phyloP scores from a whole-genome alignment of 306 rosid genomes.

The Mucuna pruriens region DNA sequence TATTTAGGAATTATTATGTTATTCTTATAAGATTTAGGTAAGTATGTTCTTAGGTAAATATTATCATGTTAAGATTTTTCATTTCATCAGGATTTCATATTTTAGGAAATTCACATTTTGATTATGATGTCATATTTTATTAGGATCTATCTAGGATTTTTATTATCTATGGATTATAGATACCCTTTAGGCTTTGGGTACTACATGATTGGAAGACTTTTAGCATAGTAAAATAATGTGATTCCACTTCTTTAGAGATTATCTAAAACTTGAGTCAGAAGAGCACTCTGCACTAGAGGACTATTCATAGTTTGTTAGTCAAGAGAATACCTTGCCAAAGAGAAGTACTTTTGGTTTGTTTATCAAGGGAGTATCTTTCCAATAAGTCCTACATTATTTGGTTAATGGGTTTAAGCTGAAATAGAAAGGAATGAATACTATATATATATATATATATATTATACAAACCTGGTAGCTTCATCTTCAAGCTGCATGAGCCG shows the following conservation, averaged over 20 bases:
- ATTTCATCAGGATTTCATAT: not conserved
- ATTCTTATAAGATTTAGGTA: not conserved
- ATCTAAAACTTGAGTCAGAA: not conserved
- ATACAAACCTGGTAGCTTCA: conserved; percentile 70
- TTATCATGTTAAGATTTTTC: not conserved
- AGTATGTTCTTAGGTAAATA: not conserved
- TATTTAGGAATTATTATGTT: not conserved
- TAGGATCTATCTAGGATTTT: not conserved
- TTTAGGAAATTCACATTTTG: not conserved
- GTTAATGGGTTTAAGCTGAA: conserved; percentile 10
- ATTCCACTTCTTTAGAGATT: not conserved
- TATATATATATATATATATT: not conserved
- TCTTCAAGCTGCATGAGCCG: conserved; percentile 91
- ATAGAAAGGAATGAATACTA: conserved; percentile 18
- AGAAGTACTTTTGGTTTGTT: not conserved
- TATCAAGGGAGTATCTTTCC: not conserved
- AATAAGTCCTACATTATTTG: not conserved
- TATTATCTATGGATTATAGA: not conserved
- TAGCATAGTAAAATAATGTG: not conserved
- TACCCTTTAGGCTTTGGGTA: not conserved
- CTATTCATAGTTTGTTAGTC: not conserved
- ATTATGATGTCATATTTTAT: not conserved
- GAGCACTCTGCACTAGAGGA: not conserved
- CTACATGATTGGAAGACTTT: not conserved
- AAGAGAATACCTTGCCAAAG: not conserved